Evolutionary conservation across 805 yeast genomes (phyloP), one percentile per base, ranked within the genome.

Genomic region (Wickerhamiella siamensis): DNA sequence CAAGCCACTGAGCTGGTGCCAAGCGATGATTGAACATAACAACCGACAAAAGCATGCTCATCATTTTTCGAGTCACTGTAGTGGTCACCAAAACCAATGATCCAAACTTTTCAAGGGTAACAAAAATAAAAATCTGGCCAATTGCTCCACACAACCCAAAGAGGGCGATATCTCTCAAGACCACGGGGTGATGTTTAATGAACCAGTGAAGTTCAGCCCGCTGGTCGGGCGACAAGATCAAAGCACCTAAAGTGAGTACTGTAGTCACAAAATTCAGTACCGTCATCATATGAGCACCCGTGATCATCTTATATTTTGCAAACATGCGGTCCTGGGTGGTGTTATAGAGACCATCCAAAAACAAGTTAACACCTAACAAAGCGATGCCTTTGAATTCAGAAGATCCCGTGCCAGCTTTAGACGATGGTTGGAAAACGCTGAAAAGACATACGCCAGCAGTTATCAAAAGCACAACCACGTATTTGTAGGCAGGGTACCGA

Each of bases 51-150:
- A 86, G 69, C 97, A 91, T 88, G 32, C 96, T 84, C 38, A 86
- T 66, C 95, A 91, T 88, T 56, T 91, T 91, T 52, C 99, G 71
- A 1, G 98, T 88, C 8, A 91, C 96, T 0, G 97, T 91, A 15
- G 93, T 88, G 33, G 95, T 88, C 22, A 88, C 86, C 42, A 91
- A 66, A 0, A 82, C 72, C 45, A 91, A 64, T 2, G 95, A 83
- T 38, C 88, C 95, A 56, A 83, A 91, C 44, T 74, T 70, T 51
- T 83, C 91, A 36, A 91, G 63, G 2, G 94, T 84, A 41, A 76
- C 61, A 56, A 87, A 91, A 34, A 91, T 83, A 62, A 93, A 91
- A n/a, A 87, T 73, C 60, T 91, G 97, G 14, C 99, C 99, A 21
- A 84, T 53, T 0, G 96, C 78, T 2, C 97, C 98, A 56, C 83